Evolutionary conservation across 306 rosid species (phyloP).

Genomic region (Corylus americana): DNA sequence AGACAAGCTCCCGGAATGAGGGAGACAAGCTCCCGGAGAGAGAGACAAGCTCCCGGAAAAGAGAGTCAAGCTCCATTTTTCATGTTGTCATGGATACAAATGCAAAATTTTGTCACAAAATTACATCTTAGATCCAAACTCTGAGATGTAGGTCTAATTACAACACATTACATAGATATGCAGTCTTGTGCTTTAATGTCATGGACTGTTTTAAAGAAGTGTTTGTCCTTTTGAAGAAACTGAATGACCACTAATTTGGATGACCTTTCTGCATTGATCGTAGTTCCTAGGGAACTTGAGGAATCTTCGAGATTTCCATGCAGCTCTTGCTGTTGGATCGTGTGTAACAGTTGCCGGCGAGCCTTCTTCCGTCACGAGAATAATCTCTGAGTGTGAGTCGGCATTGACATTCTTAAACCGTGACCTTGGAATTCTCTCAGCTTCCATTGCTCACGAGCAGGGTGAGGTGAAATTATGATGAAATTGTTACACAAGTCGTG

Average conservation of each 20-base stretch:
- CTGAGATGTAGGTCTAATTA: background rate
- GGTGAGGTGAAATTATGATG: slow-evolving; percentile 49
- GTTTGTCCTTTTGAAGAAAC: background rate
- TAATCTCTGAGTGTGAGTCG: slow-evolving; percentile 89
- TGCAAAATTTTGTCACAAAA: background rate
- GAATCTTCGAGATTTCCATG: slow-evolving; percentile 90
- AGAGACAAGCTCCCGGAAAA: too few relatives aligned
- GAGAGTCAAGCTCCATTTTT: too few relatives aligned
- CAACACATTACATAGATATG: background rate
- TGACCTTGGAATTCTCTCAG: slow-evolving; percentile 90
- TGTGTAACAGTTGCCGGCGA: slow-evolving; percentile 76
- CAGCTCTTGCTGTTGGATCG: slow-evolving; percentile 86
- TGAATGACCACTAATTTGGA: background rate
- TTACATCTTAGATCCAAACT: background rate
- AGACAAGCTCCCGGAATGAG: too few relatives aligned
- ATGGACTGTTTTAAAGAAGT: background rate
- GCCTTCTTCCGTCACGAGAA: slow-evolving; percentile 84
- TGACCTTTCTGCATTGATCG: slow-evolving; percentile 2
- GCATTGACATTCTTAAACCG: slow-evolving; percentile 80
- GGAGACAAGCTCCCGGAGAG: too few relatives aligned
- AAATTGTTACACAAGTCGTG: background rate
- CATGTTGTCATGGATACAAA: background rate
- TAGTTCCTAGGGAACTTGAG: slow-evolving; percentile 88
- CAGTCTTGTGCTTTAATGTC: background rate
- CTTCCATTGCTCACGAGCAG: slow-evolving; percentile 90